phyloP scores from a whole-genome alignment of 2,329 filamentous ascomycete species.

The Diatrype stigma region DNA sequence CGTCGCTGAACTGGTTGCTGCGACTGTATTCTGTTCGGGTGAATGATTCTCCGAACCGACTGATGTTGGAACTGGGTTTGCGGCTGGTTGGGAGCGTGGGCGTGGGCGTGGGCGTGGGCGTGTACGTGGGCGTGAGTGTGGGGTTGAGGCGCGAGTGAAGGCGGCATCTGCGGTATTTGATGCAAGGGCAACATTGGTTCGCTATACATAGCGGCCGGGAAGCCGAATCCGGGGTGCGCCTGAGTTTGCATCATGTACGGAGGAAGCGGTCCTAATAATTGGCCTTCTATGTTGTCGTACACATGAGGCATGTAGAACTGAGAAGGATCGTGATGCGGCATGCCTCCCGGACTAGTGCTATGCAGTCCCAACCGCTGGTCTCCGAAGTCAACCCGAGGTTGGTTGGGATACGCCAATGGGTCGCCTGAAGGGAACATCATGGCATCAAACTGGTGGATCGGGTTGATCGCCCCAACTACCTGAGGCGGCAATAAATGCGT shows the following conservation, averaged over 20 bases:
- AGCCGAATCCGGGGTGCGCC: constrained; percentile 37
- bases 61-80: constrained; percentile 14
- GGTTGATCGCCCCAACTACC: constrained; percentile 32
- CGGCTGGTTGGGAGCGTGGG: constrained; percentile 9
- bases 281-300: constrained; percentile 67
- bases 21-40: constrained; percentile 19
- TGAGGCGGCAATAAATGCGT: constrained; percentile 20
- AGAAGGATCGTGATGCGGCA: constrained; percentile 31
- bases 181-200: constrained; percentile 39
- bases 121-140: constrained; percentile 8
- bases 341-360: constrained; percentile 25
- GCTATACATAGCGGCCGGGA: constrained; percentile 41
- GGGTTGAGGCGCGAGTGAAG: constrained; percentile 17
- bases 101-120: constrained; percentile 20
- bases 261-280: constrained; percentile 66
- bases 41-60: constrained; percentile 2
- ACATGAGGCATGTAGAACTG: constrained; percentile 49
- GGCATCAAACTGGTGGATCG: constrained; percentile 65
- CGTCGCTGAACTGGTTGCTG: constrained; percentile 26
- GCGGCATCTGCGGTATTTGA: constrained; percentile 28
- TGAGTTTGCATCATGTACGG: constrained; percentile 63
- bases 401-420: constrained; percentile 75
- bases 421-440: constrained; percentile 80
- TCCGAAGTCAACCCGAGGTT: constrained; percentile 62
- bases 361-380: constrained; percentile 25